Percentiles rank a stretch among this genome's conserved stretches.
Evolutionary conservation across 805 yeast genomes (phyloP).

Genomic region (Monosporozyma yasuniensis): DNA sequence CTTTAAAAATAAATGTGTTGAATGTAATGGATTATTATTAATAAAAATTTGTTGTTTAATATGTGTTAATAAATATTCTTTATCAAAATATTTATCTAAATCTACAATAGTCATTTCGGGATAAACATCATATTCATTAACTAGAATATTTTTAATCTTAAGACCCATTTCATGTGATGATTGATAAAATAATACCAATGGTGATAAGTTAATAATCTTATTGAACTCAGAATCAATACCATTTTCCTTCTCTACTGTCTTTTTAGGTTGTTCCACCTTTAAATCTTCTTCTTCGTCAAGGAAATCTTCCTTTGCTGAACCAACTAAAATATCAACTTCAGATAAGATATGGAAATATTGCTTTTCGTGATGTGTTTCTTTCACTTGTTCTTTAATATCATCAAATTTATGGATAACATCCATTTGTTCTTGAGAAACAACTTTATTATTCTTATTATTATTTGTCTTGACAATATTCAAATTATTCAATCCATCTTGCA

Average conservation of each 20-base stretch:
- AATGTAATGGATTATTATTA: neutral
- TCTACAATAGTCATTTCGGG: conserved; percentile 74
- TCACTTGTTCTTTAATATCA: neutral
- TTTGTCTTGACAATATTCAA: neutral
- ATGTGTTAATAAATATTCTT: neutral
- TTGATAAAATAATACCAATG: conserved; percentile 48
- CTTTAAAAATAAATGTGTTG: conserved; percentile 21
- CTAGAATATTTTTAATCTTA: conserved; percentile 50
- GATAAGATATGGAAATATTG: neutral
- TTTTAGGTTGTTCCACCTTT: too few relatives aligned
- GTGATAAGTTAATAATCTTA: conserved; percentile 50
- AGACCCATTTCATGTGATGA: conserved; percentile 34
- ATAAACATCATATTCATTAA: conserved; percentile 53
- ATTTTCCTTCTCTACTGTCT: too few relatives aligned
- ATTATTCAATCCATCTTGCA: neutral
- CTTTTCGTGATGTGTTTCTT: neutral
- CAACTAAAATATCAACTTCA: neutral
- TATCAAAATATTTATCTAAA: conserved; percentile 53
- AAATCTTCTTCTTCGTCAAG: neutral
- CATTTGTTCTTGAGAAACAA: neutral
- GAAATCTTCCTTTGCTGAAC: neutral
- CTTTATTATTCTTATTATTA: neutral
- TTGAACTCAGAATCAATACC: conserved; percentile 25
- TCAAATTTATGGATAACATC: neutral
- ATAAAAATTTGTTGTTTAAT: neutral